Evolutionary conservation across 2,329 filamentous ascomycete genomes (phyloP), one percentile per base, ranked within the genome.

Genomic region (Alternaria arbusti): DNA sequence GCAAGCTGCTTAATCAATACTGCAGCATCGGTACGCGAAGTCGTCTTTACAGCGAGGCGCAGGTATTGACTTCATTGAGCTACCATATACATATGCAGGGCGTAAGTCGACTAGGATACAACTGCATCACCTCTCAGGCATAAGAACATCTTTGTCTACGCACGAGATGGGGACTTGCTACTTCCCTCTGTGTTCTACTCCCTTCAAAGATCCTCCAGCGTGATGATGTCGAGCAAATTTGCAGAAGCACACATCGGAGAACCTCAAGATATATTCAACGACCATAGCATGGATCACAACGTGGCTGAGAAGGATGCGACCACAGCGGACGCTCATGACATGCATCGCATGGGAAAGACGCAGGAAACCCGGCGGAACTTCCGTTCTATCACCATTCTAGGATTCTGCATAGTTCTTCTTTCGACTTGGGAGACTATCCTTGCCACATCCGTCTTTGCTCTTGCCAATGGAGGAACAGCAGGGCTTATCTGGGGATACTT

Each of bases 401-500:
- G 67, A 3, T 71, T 72, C 51, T 69, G 61, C 9, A 71, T 64
- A 59, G 61, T 72, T 6, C 61, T 73, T 6, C 25, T 73, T 15
- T 68, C 71, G 23, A 71, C 59, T 1, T 74, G 70, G 71, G 71
- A 74, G 54, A 57, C 61, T 20, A 67, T 70, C 12, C 45, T 71
- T 30, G 59, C 60, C 32, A 67, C 66, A 15, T 59, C 68, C 12
- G 59, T 68, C 9, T 66, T 66, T 40, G 62, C 64, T 3, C 63
- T 78, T 6, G 54, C 61, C 25, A 71, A 77, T 32, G 74, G 75
- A 8, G 76, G 76, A 3, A 72, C 74, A 7, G 73, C 75, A 11
- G 76, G 75, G 4, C 28, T 76, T 26, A 77, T 78, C 5, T 78
- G 74, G 69, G 68, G 67, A 5, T 76, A 72, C 30, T 52, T 75